phyloP scores from a whole-genome alignment of 257 asterid species.

The Jasminum sambac region DNA sequence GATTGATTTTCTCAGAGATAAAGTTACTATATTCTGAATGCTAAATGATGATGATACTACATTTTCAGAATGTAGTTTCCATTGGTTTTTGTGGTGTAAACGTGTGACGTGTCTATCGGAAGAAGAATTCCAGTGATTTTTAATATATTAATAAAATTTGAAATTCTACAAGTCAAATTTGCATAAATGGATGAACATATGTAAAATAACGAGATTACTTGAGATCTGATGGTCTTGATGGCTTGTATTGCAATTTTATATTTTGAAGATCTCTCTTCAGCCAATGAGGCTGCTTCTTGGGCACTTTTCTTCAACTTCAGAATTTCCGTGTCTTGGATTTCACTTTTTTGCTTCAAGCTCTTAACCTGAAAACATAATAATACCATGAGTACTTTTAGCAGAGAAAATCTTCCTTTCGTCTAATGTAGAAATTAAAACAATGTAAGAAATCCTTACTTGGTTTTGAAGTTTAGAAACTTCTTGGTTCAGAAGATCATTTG shows the following conservation, averaged over 20 bases:
- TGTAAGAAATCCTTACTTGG: slow-evolving; percentile 46
- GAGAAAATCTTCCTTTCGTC: not conserved
- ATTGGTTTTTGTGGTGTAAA: not conserved
- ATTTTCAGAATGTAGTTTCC: not conserved
- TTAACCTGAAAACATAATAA: slow-evolving; percentile 42
- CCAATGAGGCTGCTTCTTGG: slow-evolving; percentile 51
- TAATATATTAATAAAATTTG: not conserved
- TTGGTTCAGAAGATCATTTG: slow-evolving; percentile 71
- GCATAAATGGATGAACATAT: slow-evolving; percentile 8
- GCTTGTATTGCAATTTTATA: slow-evolving; percentile 52
- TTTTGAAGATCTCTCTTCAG: slow-evolving; percentile 64
- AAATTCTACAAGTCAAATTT: slow-evolving; percentile 4
- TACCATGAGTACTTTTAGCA: not conserved
- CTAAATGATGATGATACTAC: not conserved
- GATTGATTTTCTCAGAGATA: not conserved
- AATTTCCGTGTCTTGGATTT: slow-evolving; percentile 62
- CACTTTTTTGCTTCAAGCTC: slow-evolving; percentile 63
- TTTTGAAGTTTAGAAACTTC: slow-evolving; percentile 70
- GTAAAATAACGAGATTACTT: slow-evolving; percentile 43
- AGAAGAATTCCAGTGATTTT: too few relatives aligned
- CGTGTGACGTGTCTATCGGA: not conserved
- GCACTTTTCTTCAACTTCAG: slow-evolving; percentile 55
- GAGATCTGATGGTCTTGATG: slow-evolving; percentile 55
- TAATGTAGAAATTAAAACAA: slow-evolving; percentile 13
- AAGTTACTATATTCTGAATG: not conserved